These are phyloP conservation scores for Ceratocystis albifundus DNA, from an alignment of 2,329 filamentous ascomycete species.

Conservation along the genomic window DNA sequence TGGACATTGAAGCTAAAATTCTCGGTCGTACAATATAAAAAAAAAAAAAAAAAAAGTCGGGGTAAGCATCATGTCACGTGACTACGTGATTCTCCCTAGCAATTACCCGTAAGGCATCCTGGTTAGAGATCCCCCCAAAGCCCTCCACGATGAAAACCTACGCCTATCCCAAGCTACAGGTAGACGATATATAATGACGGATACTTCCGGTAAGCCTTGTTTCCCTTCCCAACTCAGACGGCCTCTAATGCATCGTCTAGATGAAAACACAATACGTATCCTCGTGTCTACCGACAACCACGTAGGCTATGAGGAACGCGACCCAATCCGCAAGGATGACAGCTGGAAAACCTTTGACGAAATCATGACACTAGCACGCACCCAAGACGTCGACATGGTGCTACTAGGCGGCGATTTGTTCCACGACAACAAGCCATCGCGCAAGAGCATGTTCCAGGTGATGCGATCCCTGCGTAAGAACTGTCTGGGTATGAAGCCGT, in stretches of 20 bases:
- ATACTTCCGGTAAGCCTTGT: conserved; percentile 2
- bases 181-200: not conserved
- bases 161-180: not conserved
- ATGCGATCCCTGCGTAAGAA: conserved; percentile 91
- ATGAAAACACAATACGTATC: conserved; percentile 80
- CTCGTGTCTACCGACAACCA: conserved; percentile 93
- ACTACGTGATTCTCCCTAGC: not conserved
- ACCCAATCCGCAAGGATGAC: conserved; percentile 88
- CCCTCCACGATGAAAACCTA: not conserved
- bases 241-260: conserved; percentile 24
- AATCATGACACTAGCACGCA: conserved; percentile 76
- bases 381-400: conserved; percentile 92
- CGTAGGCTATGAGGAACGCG: conserved; percentile 91
- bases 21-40: not conserved
- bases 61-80: not conserved
- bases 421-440: conserved; percentile 93
- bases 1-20: not conserved
- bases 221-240: not conserved
- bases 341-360: conserved; percentile 96
- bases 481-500: conserved; percentile 89
- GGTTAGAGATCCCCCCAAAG: not conserved
- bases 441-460: conserved; percentile 93
- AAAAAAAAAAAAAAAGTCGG: not conserved
- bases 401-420: conserved; percentile 90
- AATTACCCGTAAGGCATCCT: not conserved